Conservation (phyloP, 177 flowering plant species). For the Telopea speciosissima region DNA sequence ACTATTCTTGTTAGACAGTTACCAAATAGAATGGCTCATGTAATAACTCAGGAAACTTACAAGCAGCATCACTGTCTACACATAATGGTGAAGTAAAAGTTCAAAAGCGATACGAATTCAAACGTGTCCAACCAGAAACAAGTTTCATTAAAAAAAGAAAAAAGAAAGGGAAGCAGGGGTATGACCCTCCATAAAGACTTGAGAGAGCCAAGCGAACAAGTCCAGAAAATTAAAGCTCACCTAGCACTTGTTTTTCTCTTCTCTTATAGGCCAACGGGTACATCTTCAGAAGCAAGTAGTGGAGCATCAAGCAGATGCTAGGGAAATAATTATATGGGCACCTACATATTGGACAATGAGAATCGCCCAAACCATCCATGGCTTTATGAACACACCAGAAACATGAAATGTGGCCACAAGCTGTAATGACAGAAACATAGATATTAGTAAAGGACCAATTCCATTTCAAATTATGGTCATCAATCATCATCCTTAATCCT, state of each 20-base stretch:
- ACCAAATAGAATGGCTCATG: too few relatives aligned
- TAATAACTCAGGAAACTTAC: too few relatives aligned
- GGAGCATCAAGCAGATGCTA: constrained; percentile 56
- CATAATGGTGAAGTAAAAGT: too few relatives aligned
- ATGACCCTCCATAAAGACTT: too few relatives aligned
- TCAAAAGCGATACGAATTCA: too few relatives aligned
- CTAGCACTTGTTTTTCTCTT: constrained; percentile 47
- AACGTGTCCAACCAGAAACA: too few relatives aligned
- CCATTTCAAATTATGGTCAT: background rate
- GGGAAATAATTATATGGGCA: constrained; percentile 69
- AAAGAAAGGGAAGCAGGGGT: too few relatives aligned
- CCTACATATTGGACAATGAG: constrained; percentile 73
- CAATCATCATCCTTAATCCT: constrained; percentile 36
- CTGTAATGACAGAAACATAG: constrained; percentile 35
- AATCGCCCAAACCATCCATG: constrained; percentile 39
- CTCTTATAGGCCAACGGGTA: constrained; percentile 50
- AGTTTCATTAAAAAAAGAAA: too few relatives aligned
- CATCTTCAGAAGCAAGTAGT: constrained; percentile 60
- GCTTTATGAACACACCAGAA: constrained; percentile 78
- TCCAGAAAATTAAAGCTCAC: constrained; percentile 26
- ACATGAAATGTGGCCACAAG: constrained; percentile 83
- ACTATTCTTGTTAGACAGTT: too few relatives aligned
- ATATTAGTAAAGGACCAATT: background rate
- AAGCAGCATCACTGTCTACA: too few relatives aligned
- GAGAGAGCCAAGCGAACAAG: too few relatives aligned